Conservation (phyloP, 2,329 filamentous ascomycete genomes). For the Fonsecaea monophora region DNA sequence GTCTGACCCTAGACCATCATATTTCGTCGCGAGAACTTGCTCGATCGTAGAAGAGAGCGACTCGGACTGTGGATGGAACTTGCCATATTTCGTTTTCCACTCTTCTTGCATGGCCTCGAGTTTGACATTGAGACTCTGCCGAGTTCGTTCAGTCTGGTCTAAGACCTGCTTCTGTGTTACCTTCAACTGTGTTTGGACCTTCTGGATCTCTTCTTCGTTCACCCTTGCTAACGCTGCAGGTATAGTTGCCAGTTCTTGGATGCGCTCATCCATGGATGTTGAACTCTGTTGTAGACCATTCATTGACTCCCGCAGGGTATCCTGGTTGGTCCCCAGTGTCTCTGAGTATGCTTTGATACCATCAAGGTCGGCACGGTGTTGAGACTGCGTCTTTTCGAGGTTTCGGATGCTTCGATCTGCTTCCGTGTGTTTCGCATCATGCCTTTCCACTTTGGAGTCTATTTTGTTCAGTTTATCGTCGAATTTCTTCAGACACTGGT, state of each 20-base stretch:
- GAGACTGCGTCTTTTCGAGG: background rate
- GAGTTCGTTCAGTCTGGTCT: constrained; percentile 4
- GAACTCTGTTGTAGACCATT: constrained; percentile 1
- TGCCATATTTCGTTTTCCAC: no score
- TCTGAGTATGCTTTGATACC: no score
- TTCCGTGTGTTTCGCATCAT: no score
- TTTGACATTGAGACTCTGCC: constrained; percentile 7
- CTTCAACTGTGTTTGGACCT: background rate
- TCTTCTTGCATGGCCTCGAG: background rate
- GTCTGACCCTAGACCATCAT: background rate
- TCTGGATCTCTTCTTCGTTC: background rate
- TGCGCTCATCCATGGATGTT: background rate
- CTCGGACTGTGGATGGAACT: no score
- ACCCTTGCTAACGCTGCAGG: background rate
- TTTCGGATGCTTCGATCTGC: background rate
- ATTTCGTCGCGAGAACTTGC: background rate
- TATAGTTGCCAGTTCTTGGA: background rate
- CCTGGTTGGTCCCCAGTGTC: no score
- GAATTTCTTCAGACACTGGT: background rate
- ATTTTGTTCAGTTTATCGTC: no score
- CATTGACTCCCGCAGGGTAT: background rate
- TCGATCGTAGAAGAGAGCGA: no score
- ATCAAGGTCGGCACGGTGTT: background rate
- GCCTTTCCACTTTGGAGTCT: no score
- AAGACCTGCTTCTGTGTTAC: background rate